Evolutionary conservation across 2,329 filamentous ascomycete species (phyloP).

Genomic region (Botrytis squamosa): DNA sequence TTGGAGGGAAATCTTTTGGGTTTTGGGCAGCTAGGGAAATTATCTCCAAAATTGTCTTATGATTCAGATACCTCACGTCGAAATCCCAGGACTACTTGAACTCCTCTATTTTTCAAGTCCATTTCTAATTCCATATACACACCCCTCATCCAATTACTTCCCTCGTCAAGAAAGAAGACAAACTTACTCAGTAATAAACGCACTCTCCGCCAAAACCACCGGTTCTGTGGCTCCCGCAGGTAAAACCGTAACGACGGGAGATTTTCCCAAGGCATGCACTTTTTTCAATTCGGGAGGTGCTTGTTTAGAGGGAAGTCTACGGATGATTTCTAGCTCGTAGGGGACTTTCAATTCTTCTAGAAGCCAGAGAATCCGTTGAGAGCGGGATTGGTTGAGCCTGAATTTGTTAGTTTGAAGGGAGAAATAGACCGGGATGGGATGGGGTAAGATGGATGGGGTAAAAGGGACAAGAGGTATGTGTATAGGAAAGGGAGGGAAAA

Average conservation of each 20-base stretch:
- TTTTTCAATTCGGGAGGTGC: slow-evolving; percentile 75
- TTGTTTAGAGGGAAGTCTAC: slow-evolving; percentile 58
- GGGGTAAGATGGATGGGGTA: slow-evolving; percentile 36
- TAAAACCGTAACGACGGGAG: slow-evolving; percentile 71
- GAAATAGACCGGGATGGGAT: background rate
- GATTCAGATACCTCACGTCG: background rate
- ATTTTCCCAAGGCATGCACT: slow-evolving; percentile 83
- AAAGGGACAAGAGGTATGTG: slow-evolving; percentile 42
- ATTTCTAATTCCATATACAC: background rate
- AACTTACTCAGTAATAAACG: slow-evolving; percentile 63
- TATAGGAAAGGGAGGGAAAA: background rate
- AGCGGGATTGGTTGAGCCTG: slow-evolving; percentile 41
- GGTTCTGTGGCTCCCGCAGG: slow-evolving; percentile 44
- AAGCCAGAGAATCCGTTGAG: slow-evolving; percentile 68
- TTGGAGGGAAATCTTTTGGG: background rate
- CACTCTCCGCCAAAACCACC: slow-evolving; percentile 76
- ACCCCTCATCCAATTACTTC: too few species aligned
- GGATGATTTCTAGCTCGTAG: slow-evolving; percentile 79
- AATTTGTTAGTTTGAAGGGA: slow-evolving; percentile 18
- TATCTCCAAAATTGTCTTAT: background rate
- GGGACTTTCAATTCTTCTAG: slow-evolving; percentile 69
- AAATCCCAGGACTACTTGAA: background rate
- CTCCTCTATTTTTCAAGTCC: background rate
- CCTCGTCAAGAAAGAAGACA: background rate
- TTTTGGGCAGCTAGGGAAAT: background rate